Percentiles rank a stretch among this genome's conserved stretches.
Evolutionary conservation across 179 eudicot species (phyloP).

Genomic region (Nepenthes alata): DNA sequence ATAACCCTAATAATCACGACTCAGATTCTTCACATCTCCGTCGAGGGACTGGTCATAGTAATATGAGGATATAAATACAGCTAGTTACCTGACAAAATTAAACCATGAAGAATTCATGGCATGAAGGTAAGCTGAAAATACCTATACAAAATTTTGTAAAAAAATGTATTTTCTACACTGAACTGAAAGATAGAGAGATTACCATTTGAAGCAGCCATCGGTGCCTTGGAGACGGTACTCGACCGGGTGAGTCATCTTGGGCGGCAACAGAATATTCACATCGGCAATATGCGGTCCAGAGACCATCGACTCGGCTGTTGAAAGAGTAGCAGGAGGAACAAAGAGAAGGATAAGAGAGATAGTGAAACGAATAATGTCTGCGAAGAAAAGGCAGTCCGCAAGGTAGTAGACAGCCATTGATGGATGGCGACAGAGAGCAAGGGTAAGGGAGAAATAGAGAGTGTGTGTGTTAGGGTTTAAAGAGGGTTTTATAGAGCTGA

Average conservation of each 20-base stretch:
- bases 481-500: conserved; percentile 6
- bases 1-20: no score
- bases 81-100: no score
- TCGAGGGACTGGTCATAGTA: no score
- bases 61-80: no score
- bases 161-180: neutral
- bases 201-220: conserved; percentile 92
- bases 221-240: conserved; percentile 69
- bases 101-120: neutral
- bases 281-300: conserved; percentile 82
- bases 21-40: no score
- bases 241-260: conserved; percentile 68
- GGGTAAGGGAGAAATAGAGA: no score
- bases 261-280: conserved; percentile 75
- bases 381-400: neutral
- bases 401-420: conserved; percentile 4
- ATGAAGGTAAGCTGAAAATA: neutral
- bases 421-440: neutral
- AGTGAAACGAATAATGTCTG: neutral
- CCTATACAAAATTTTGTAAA: neutral
- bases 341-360: neutral
- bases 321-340: neutral
- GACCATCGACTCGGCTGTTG: neutral
- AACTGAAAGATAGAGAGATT: neutral
- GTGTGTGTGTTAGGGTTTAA: conserved; percentile 4